Conservation (phyloP, 331 rosid genomes). For the Erythrophleum ivorense region DNA sequence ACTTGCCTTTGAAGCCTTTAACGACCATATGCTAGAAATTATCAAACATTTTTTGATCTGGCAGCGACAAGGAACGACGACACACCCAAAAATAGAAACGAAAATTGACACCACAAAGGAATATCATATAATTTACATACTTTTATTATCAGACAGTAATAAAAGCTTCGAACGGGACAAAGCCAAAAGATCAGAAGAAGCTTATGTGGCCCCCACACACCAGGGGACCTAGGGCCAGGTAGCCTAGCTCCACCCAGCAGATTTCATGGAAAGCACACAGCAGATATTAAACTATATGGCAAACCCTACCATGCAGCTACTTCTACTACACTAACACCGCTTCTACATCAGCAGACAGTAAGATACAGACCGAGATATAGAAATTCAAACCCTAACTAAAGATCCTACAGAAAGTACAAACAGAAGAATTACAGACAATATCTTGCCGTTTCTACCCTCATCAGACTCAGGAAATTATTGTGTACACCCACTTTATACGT, state of each 20-base stretch:
- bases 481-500: background rate
- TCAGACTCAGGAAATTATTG: background rate
- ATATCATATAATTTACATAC: background rate
- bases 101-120: constrained; percentile 18
- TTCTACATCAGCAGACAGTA: background rate
- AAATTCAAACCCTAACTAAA: background rate
- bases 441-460: background rate
- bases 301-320: background rate
- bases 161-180: too few species aligned
- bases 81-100: constrained; percentile 29
- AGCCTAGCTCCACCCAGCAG: constrained; percentile 66
- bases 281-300: too few species aligned
- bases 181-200: too few species aligned
- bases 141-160: background rate
- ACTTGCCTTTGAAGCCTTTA: background rate
- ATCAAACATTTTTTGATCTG: background rate
- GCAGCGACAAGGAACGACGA: background rate
- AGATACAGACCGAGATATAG: background rate
- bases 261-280: background rate
- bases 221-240: constrained; percentile 38
- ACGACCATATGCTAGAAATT: background rate
- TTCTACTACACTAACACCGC: too few species aligned
- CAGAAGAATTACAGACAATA: background rate
- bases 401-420: background rate
- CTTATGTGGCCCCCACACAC: too few species aligned